A percentile compares a stretch with the other conserved stretches of the same genome.
phyloP scores from a whole-genome alignment of 108 stramenopile species.

The Cylindrotheca closterium region DNA sequence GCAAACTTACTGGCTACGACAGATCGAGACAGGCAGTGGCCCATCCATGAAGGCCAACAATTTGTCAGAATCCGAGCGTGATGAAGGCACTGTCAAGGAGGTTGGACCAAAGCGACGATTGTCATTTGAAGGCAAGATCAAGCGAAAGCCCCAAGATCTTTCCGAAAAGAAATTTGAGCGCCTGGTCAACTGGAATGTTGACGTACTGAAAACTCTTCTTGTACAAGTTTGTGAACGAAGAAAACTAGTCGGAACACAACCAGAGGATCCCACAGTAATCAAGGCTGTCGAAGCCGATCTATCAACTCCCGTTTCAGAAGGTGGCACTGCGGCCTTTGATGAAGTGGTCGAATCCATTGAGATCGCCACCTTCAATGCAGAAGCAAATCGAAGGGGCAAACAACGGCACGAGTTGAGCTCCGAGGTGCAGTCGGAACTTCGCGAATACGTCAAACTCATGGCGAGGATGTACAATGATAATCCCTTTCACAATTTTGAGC shows the following conservation, averaged over 20 bases:
- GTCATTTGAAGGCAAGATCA: neutral
- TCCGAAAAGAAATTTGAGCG: no score
- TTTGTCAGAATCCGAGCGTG: neutral
- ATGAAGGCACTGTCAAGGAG: neutral
- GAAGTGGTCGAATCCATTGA: constrained; percentile 34
- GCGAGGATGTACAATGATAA: constrained; percentile 20
- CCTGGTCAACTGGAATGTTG: constrained; percentile 3
- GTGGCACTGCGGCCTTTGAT: constrained; percentile 11
- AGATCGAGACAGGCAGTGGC: neutral
- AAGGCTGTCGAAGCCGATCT: neutral
- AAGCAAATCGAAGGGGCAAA: neutral
- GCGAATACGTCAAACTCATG: constrained; percentile 3
- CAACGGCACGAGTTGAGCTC: neutral
- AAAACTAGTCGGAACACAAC: neutral
- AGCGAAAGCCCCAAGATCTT: neutral
- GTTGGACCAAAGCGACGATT: neutral
- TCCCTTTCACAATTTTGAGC: constrained; percentile 69
- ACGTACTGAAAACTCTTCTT: neutral
- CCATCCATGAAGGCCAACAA: neutral
- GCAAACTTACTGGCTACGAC: constrained; percentile 7
- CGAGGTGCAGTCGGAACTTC: neutral
- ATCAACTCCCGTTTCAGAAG: neutral
- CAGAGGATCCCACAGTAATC: neutral
- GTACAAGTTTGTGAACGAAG: neutral
- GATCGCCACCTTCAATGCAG: constrained; percentile 22